phyloP scores from a whole-genome alignment of 352 stramenopile genomes.

The Phytopythium montanum region DNA sequence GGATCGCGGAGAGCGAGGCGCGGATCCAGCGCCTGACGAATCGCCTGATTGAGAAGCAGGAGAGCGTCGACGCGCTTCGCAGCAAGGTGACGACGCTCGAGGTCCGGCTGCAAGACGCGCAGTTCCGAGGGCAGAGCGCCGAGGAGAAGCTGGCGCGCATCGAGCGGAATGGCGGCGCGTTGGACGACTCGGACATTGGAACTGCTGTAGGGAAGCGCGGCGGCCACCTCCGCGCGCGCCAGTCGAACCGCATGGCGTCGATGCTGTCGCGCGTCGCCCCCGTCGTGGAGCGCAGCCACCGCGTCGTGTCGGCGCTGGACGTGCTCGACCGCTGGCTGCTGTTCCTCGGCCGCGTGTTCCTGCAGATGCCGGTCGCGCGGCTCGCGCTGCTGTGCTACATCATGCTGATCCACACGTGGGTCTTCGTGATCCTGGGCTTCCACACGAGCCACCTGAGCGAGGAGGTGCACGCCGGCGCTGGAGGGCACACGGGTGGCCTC shows the following conservation, averaged over 20 bases:
- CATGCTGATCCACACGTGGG: constrained; percentile 79
- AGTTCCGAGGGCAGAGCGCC: constrained; percentile 33
- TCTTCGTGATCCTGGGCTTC: constrained; percentile 84
- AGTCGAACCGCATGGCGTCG: constrained; percentile 59
- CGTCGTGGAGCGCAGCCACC: constrained; percentile 65
- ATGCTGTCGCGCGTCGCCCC: constrained; percentile 61
- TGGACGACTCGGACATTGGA: constrained; percentile 64
- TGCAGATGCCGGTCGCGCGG: constrained; percentile 69
- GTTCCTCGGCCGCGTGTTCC: constrained; percentile 75
- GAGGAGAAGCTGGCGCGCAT: constrained; percentile 63
- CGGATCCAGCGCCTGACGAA: constrained; percentile 80
- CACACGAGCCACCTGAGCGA: constrained; percentile 85
- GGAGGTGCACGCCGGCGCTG: constrained; percentile 48
- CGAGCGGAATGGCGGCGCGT: constrained; percentile 53
- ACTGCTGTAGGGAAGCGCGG: constrained; percentile 35
- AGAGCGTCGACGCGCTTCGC: constrained; percentile 63
- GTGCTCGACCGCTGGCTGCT: constrained; percentile 71
- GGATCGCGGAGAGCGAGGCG: constrained; percentile 37
- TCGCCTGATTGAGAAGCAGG: constrained; percentile 79
- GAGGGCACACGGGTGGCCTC: constrained; percentile 14
- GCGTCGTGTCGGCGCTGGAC: constrained; percentile 58
- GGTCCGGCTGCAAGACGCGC: constrained; percentile 56
- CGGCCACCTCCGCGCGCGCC: constrained; percentile 26
- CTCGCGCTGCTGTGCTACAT: constrained; percentile 77
- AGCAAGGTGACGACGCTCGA: constrained; percentile 70